Evolutionary conservation across 805 yeast species (phyloP).

Genomic region (Starmerella gropengiesseri): DNA sequence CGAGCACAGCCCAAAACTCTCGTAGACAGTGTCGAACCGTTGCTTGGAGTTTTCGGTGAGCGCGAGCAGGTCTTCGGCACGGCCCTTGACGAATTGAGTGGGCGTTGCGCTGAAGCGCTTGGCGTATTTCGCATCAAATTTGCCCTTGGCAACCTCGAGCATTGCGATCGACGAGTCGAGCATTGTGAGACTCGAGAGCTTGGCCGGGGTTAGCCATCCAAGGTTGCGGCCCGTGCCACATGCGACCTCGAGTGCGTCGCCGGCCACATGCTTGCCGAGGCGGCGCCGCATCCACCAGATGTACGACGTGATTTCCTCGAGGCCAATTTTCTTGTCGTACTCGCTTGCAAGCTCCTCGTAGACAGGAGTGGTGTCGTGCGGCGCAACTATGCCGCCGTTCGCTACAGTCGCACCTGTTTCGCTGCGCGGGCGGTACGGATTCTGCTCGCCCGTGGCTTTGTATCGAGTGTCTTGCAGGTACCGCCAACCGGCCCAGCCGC

Average conservation of each 20-base stretch:
- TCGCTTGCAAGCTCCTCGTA: conserved; percentile 63
- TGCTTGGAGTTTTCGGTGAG: conserved; percentile 36
- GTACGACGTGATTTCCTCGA: conserved; percentile 48
- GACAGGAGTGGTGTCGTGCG: conserved; percentile 57
- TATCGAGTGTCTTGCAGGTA: conserved; percentile 30
- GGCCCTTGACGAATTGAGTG: conserved; percentile 82
- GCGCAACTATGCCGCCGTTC: conserved; percentile 17
- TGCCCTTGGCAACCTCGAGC: conserved; percentile 69
- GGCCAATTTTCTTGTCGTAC: conserved; percentile 69
- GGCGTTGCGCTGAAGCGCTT: conserved; percentile 32
- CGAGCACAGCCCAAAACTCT: conserved; percentile 92
- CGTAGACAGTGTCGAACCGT: conserved; percentile 82
- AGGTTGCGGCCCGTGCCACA: conserved; percentile 95
- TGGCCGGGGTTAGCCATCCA: conserved; percentile 52
- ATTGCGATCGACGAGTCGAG: conserved; percentile 75
- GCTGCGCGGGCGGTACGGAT: conserved; percentile 24
- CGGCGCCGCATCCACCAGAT: conserved; percentile 55
- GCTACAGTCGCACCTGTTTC: conserved; percentile 3
- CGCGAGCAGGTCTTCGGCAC: conserved; percentile 67
- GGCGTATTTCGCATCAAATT: conserved; percentile 49
- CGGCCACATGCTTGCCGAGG: conserved; percentile 65
- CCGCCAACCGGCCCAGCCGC: conserved; percentile 22
- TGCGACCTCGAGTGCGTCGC: conserved; percentile 89
- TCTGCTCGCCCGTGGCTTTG: conserved; percentile 29
- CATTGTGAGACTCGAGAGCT: conserved; percentile 64